These are phyloP conservation scores for Ilex aquifolium DNA, from an alignment of 257 asterid species.

Conservation along the genomic window DNA sequence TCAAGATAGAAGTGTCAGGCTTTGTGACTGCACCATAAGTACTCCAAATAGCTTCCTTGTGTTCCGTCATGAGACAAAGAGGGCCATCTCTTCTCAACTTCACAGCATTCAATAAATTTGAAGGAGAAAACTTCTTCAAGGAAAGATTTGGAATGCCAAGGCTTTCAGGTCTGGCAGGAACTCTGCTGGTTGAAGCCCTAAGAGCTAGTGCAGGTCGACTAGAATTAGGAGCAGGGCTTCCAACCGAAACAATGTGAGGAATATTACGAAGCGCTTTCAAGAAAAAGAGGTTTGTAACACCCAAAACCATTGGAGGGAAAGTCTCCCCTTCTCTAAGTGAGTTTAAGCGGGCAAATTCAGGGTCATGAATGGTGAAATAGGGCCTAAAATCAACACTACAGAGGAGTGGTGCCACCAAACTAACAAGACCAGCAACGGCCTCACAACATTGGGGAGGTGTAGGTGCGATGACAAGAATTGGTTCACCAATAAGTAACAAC, in stretches of 20 bases:
- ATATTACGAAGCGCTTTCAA: constrained; percentile 75
- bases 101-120: constrained; percentile 78
- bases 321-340: constrained; percentile 59
- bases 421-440: constrained; percentile 90
- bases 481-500: constrained; percentile 83
- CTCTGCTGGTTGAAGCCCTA: constrained; percentile 36
- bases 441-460: constrained; percentile 95
- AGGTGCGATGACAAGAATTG: constrained; percentile 84
- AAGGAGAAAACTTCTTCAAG: constrained; percentile 70
- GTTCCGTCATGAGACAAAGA: constrained; percentile 88
- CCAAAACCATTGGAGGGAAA: constrained; percentile 84
- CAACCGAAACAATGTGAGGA: constrained; percentile 95
- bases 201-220: constrained; percentile 49
- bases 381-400: constrained; percentile 92
- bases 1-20: constrained; percentile 90
- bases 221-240: constrained; percentile 62
- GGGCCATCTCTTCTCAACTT: constrained; percentile 95
- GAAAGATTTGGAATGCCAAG: constrained; percentile 43
- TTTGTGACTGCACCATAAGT: constrained; percentile 73
- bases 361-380: constrained; percentile 91
- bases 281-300: constrained; percentile 95
- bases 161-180: constrained; percentile 47
- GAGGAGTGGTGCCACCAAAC: constrained; percentile 91
- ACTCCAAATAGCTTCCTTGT: constrained; percentile 90
- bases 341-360: constrained; percentile 74